These are phyloP conservation scores for Rhododendron ovatum DNA, from an alignment of 148 eudicot genomes.

Conservation along the genomic window DNA sequence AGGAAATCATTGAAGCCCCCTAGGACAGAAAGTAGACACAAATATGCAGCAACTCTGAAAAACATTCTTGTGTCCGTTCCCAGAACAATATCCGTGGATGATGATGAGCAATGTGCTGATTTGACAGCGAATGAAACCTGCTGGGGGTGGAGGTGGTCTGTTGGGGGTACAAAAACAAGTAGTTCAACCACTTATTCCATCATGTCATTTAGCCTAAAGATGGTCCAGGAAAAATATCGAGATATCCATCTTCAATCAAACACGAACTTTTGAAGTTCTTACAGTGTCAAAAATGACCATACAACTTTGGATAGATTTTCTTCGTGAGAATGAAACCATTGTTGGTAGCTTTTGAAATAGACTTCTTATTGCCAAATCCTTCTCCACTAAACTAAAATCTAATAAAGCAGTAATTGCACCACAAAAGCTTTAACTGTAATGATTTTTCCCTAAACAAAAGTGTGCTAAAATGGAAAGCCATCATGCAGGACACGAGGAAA, in stretches of 20 bases:
- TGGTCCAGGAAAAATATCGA: no score
- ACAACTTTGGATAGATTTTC: no score
- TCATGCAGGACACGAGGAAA: neutral
- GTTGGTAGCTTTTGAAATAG: neutral
- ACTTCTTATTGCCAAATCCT: neutral
- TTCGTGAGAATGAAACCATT: no score
- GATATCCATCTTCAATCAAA: no score
- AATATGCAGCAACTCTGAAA: constrained; percentile 40
- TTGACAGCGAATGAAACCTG: constrained; percentile 34
- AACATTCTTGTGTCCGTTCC: constrained; percentile 58
- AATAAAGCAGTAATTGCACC: no score
- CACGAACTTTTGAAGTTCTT: no score
- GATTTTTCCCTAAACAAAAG: no score
- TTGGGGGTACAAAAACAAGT: constrained; percentile 12
- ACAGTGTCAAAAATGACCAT: no score
- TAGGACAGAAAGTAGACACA: constrained; percentile 37
- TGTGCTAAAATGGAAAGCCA: no score
- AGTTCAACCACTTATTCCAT: neutral
- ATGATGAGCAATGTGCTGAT: constrained; percentile 35
- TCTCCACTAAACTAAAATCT: neutral
- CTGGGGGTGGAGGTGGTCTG: constrained; percentile 83
- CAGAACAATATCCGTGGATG: constrained; percentile 57
- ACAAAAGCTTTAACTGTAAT: neutral
- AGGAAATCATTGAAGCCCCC: constrained; percentile 62
- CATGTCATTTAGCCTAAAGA: neutral